Evolutionary conservation across 495 filamentous ascomycete species (phyloP).

Genomic region (Lasiosphaeria miniovina): DNA sequence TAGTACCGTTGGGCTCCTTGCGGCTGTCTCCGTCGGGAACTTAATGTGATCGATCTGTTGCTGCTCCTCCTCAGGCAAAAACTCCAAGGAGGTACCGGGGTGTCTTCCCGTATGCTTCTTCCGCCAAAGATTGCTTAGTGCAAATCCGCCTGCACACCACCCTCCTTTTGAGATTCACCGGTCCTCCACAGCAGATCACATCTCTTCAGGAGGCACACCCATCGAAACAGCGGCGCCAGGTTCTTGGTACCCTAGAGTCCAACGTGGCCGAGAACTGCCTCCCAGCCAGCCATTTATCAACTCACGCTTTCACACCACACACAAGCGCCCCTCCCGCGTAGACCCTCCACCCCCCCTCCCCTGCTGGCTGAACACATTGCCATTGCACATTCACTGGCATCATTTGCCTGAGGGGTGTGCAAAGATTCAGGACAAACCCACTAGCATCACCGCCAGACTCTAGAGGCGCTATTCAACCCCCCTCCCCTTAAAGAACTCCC

Average conservation of each 20-base stretch:
- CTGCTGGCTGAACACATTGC: constrained; percentile 20
- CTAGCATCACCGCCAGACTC: constrained; percentile 8
- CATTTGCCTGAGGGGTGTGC: constrained; percentile 13
- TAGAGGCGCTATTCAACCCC: constrained; percentile 6
- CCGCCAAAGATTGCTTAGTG: constrained; percentile 24
- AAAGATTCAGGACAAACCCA: constrained; percentile 23
- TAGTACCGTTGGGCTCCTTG: constrained; percentile 3
- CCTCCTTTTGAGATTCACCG: constrained; percentile 22
- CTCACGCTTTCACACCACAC: constrained; percentile 9
- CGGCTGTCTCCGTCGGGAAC: constrained; percentile 14
- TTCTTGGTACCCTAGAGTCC: constrained; percentile 13
- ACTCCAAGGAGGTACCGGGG: constrained; percentile 14
- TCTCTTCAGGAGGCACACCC: constrained; percentile 11
- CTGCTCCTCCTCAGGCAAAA: constrained; percentile 8
- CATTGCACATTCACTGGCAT: constrained; percentile 21
- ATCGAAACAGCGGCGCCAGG: constrained; percentile 21
- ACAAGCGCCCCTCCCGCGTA: constrained; percentile 1
- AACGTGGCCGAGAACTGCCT: constrained; percentile 9
- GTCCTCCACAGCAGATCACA: constrained; percentile 16
- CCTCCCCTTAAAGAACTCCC: constrained; percentile 4
- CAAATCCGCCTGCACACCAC: constrained; percentile 22
- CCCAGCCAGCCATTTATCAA: constrained; percentile 11
- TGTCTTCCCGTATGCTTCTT: constrained; percentile 19
- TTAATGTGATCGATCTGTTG: constrained; percentile 11
- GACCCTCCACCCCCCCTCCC: constrained; percentile 9